Evolutionary conservation across 768 basidiomycete species (phyloP), one percentile per base, ranked within the genome.

Genomic region (Tricholoma sp.): DNA sequence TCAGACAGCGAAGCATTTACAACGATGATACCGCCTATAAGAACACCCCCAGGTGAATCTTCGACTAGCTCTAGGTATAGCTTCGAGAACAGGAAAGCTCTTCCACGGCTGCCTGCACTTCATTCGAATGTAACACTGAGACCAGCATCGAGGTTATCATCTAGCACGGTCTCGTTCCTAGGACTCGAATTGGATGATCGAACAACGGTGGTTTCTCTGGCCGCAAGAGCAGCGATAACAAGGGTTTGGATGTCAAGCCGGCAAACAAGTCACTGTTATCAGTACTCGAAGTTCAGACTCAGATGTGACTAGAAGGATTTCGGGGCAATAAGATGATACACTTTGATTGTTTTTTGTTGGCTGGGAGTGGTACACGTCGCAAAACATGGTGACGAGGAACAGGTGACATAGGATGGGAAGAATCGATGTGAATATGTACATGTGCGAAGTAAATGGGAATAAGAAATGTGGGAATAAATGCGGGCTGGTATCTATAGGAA

Each of bases 51-150:
- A 51, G 65, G 70, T 47, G 64, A 68, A 63, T 61, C 68, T 39
- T 61, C 66, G 10, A 67, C 73, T 3, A 63, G 66, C 53, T 66
- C 68, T 47, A 70, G 65, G 33, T 60, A 58, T 56, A 57, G 60
- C 15, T 57, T 57, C 54, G 72, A 73, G 32, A 61, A 60, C 17
- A 70, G 66, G 53, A 82, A 76, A 61, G 61, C 68, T 54, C 66
- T 78, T 18, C 77, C 81, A 6, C 67, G 71, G 17, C 59, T 81
- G 33, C 80, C 81, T 7, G 67, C 66, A 32, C 57, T 69, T 24
- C 71, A 76, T 56, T 41, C 76, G 20, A 80, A 80, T 59, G 72
- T 82, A 33, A 81, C 82, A 2, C 65, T 80, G 45, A 78, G 84
- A 56, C 64, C 72, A 2, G 63, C 73, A 31, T 72, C 74, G 8